phyloP scores from a whole-genome alignment of 1,284 basidiomycete species.

The Ceratorhiza oryzae-sativae region DNA sequence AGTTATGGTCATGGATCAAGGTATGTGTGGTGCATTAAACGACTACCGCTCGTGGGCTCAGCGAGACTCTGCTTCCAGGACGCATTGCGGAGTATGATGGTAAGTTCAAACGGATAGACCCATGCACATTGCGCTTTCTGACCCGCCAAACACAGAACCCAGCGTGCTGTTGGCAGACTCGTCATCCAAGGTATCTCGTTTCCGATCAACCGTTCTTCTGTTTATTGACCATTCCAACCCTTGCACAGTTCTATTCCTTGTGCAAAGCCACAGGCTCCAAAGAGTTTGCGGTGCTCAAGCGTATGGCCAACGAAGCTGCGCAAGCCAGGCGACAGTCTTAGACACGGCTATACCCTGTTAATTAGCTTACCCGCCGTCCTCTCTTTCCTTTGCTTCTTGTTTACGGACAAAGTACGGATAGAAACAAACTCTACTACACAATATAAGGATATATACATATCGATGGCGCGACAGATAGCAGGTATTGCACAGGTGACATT shows the following conservation, averaged over 20 bases:
- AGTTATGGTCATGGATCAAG: conserved; percentile 88
- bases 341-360: not conserved
- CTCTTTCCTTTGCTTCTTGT: not conserved
- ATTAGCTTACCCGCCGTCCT: not conserved
- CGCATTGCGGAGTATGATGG: conserved; percentile 83
- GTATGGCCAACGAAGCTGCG: conserved; percentile 45
- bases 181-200: conserved; percentile 43
- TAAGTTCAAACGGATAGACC: not conserved
- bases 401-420: not conserved
- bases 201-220: too few relatives aligned
- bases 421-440: not conserved
- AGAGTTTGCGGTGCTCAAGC: conserved; percentile 72
- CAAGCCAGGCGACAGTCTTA: not conserved
- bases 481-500: not conserved
- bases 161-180: conserved; percentile 68
- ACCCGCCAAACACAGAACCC: conserved; percentile 52
- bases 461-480: not conserved
- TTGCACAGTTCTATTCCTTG: conserved; percentile 74
- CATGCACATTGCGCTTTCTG: not conserved
- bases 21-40: conserved; percentile 48
- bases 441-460: not conserved
- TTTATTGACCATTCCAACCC: too few relatives aligned
- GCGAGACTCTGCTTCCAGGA: conserved; percentile 46
- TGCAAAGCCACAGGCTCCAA: conserved; percentile 84
- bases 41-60: not conserved